Conservation (phyloP, 768 basidiomycete species). For the Lactarius vividus region DNA sequence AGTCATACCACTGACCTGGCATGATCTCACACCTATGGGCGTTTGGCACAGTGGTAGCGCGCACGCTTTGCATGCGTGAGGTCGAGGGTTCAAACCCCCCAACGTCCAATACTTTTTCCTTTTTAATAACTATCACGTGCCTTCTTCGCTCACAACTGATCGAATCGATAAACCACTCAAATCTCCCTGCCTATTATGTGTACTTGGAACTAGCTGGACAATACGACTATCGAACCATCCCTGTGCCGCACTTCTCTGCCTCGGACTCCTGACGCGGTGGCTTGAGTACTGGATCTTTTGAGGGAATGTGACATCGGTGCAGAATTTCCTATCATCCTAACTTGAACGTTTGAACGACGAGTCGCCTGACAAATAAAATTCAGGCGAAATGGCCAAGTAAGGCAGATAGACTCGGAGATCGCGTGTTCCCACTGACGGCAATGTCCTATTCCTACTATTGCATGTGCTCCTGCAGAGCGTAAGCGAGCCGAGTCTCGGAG, state of each 20-base stretch:
- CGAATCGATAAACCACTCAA: too few species aligned
- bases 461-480: neutral
- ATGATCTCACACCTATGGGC: neutral
- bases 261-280: too few species aligned
- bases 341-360: neutral
- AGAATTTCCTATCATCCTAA: neutral
- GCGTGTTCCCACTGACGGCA: too few species aligned
- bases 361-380: neutral
- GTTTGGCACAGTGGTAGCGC: constrained; percentile 31
- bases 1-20: neutral
- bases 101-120: constrained; percentile 23
- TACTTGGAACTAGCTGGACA: too few species aligned
- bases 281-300: neutral
- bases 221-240: too few species aligned
- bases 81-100: constrained; percentile 31
- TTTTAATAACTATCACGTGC: too few species aligned
- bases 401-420: too few species aligned
- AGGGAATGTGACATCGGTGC: neutral
- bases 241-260: too few species aligned
- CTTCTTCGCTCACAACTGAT: too few species aligned
- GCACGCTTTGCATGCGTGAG: constrained; percentile 31
- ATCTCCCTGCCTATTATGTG: too few species aligned
- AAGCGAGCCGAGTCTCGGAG: neutral
- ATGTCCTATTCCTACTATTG: neutral
- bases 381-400: neutral